Percentiles rank a stretch among this genome's conserved stretches.
These are phyloP conservation scores for Parmelia sp. DNA, from an alignment of 495 filamentous ascomycete genomes.

Conservation along the genomic window DNA sequence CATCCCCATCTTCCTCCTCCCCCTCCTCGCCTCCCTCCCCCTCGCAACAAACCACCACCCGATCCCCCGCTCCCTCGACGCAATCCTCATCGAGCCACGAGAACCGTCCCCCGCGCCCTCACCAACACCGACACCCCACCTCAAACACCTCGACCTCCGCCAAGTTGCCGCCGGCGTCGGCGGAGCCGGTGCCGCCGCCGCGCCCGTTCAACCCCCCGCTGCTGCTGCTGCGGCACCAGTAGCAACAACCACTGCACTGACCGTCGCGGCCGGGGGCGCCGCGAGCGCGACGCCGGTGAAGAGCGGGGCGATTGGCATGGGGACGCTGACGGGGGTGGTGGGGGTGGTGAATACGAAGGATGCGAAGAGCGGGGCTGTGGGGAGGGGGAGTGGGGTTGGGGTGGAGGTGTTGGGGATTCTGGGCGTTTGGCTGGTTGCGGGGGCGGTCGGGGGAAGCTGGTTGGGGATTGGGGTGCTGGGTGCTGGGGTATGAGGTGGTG, in stretches of 20 bases:
- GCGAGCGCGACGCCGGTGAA: slow-evolving; percentile 17
- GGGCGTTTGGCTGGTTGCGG: background rate
- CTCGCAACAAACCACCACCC: background rate
- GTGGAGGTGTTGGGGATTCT: background rate
- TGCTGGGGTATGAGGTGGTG: background rate
- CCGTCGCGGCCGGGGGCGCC: slow-evolving; percentile 13
- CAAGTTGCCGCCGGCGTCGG: slow-evolving; percentile 20
- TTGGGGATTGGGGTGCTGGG: background rate
- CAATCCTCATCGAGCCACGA: slow-evolving; percentile 17
- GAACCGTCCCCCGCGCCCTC: slow-evolving; percentile 4
- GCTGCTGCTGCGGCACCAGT: background rate
- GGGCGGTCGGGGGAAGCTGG: background rate
- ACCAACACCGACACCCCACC: slow-evolving; percentile 10
- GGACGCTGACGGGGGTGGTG: slow-evolving; percentile 25
- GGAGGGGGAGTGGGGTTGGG: background rate
- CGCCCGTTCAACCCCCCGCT: slow-evolving; percentile 16
- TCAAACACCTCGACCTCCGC: slow-evolving; percentile 21
- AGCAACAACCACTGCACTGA: background rate
- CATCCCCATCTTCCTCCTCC: slow-evolving; percentile 6
- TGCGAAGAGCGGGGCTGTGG: slow-evolving; percentile 21
- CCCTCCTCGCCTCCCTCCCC: slow-evolving; percentile 14
- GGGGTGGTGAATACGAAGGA: slow-evolving; percentile 26
- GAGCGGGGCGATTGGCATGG: slow-evolving; percentile 25
- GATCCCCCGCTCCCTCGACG: slow-evolving; percentile 14
- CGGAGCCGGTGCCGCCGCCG: slow-evolving; percentile 13